Conservation (phyloP, 2,329 filamentous ascomycete genomes). For the Capronia americana region DNA sequence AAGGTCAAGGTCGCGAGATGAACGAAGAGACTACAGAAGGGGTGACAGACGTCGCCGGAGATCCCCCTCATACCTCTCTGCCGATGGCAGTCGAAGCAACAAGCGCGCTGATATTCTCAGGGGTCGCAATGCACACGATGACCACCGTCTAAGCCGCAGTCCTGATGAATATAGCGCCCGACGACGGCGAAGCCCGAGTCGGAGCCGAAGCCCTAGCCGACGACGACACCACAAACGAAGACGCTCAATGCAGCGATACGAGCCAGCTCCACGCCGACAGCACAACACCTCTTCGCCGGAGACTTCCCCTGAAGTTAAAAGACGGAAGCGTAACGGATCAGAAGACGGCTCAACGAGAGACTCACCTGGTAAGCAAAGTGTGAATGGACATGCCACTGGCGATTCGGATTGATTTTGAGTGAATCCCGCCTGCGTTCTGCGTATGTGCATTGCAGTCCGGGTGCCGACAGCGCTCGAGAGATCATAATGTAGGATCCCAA, state of each 20-base stretch:
- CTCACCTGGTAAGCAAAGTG: slow-evolving; percentile 17
- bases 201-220: slow-evolving; percentile 42
- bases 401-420: slow-evolving; percentile 43
- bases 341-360: slow-evolving; percentile 23
- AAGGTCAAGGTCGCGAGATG: slow-evolving; percentile 46
- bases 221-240: slow-evolving; percentile 50
- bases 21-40: slow-evolving; percentile 42
- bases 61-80: slow-evolving; percentile 51
- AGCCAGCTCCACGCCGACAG: slow-evolving; percentile 49
- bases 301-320: slow-evolving; percentile 52
- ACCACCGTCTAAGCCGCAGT: slow-evolving; percentile 51
- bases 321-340: slow-evolving; percentile 47
- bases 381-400: slow-evolving; percentile 18
- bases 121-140: slow-evolving; percentile 51
- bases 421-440: background rate
- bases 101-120: slow-evolving; percentile 59
- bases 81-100: slow-evolving; percentile 51
- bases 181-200: slow-evolving; percentile 42
- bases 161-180: slow-evolving; percentile 45
- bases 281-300: slow-evolving; percentile 50
- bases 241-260: slow-evolving; percentile 55
- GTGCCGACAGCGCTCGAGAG: background rate
- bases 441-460: background rate
- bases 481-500: background rate
- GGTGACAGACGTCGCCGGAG: slow-evolving; percentile 49